phyloP scores from a whole-genome alignment of 495 filamentous ascomycete species.

The Melanomma pulvis-pyrius region DNA sequence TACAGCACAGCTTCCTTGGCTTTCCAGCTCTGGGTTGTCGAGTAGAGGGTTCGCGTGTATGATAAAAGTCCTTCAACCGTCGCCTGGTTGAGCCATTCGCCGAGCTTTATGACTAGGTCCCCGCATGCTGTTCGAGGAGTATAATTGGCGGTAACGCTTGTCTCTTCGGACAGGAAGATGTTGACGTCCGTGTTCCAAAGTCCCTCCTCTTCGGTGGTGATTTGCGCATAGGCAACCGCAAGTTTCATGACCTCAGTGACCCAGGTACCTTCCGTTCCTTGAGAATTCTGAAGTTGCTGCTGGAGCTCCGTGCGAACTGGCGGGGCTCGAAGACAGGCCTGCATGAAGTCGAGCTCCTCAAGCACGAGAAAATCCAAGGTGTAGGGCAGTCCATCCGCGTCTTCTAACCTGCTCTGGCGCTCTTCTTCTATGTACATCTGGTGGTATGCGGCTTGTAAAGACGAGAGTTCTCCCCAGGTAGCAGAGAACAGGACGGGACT shows the following conservation, averaged over 20 bases:
- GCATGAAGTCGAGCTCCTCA: conserved; percentile 92
- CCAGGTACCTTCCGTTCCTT: conserved; percentile 65
- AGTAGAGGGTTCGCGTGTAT: conserved; percentile 68
- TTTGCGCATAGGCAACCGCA: conserved; percentile 83
- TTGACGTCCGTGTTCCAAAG: conserved; percentile 97
- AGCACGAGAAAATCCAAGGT: conserved; percentile 91
- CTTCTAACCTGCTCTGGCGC: conserved; percentile 83
- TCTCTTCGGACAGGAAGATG: conserved; percentile 92
- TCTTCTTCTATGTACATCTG: conserved; percentile 82
- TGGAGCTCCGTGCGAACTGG: conserved; percentile 85
- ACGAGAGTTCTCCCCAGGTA: conserved; percentile 81
- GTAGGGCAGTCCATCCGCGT: conserved; percentile 88
- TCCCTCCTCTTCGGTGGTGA: conserved; percentile 88
- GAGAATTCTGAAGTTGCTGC: conserved; percentile 63
- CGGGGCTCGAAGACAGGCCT: conserved; percentile 77
- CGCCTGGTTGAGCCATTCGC: conserved; percentile 76
- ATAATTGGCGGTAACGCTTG: conserved; percentile 93
- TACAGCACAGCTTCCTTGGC: conserved; percentile 77
- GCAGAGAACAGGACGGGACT: conserved; percentile 78
- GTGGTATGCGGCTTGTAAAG: conserved; percentile 70
- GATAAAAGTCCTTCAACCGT: conserved; percentile 74
- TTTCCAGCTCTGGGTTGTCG: conserved; percentile 58
- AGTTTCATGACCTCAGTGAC: conserved; percentile 80
- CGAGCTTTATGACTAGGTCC: conserved; percentile 88
- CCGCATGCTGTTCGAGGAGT: conserved; percentile 89